These are phyloP conservation scores for Gossypium aridum DNA, from an alignment of 441 rosid genomes.

Conservation along the genomic window DNA sequence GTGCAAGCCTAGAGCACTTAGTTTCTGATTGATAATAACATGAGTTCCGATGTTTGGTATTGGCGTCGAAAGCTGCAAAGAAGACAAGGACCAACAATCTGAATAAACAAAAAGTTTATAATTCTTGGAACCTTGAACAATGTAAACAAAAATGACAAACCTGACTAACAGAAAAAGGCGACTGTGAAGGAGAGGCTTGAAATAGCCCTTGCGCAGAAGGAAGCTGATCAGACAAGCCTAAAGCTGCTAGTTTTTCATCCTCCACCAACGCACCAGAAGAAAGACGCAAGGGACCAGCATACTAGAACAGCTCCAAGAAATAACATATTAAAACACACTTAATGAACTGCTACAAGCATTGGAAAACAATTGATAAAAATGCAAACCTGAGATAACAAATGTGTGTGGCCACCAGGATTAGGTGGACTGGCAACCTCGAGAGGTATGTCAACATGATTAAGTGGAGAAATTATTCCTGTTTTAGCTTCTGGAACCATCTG, in stretches of 20 bases:
- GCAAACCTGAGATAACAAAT: constrained; percentile 70
- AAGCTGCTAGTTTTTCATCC: constrained; percentile 75
- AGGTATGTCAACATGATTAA: constrained; percentile 73
- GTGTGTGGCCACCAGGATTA: constrained; percentile 56
- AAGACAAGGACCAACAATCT: constrained; percentile 13
- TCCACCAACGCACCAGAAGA: constrained; percentile 65
- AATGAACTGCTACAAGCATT: background rate
- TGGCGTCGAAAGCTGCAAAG: constrained; percentile 64
- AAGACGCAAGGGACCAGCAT: constrained; percentile 61
- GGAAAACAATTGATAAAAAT: background rate
- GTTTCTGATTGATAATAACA: constrained; percentile 82
- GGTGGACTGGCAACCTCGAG: constrained; percentile 74
- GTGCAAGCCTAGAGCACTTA: constrained; percentile 64
- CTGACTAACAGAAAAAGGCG: constrained; percentile 68
- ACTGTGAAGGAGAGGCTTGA: constrained; percentile 68
- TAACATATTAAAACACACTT: background rate
- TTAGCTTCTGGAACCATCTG: constrained; percentile 78
- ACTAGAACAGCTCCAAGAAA: constrained; percentile 35
- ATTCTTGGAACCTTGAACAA: background rate
- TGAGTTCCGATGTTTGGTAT: constrained; percentile 78
- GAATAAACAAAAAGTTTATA: constrained; percentile 13
- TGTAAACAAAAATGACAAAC: constrained; percentile 23
- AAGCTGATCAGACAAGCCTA: constrained; percentile 79
- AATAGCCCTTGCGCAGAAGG: constrained; percentile 77
- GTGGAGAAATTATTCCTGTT: constrained; percentile 48